These are phyloP conservation scores for Rhexocercosporidium sp. DNA, from an alignment of 2,329 filamentous ascomycete genomes.

Conservation along the genomic window DNA sequence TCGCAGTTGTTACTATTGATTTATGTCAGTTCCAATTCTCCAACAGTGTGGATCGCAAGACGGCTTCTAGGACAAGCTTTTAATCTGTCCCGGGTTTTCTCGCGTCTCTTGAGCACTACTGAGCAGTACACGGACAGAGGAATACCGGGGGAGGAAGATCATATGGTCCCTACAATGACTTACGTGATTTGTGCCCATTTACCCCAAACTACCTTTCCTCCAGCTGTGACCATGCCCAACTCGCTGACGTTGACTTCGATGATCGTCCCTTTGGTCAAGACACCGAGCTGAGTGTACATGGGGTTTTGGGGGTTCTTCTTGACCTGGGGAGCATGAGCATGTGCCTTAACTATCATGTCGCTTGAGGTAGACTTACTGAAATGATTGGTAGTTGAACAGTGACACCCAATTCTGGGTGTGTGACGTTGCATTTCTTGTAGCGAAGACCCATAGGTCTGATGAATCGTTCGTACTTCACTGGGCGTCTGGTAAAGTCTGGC, in stretches of 20 bases:
- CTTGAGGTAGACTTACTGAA: slow-evolving; percentile 47
- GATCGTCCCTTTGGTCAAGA: slow-evolving; percentile 82
- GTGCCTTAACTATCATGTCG: too few relatives aligned
- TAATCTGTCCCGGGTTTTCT: background rate
- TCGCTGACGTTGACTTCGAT: slow-evolving; percentile 95
- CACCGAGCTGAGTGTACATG: slow-evolving; percentile 90
- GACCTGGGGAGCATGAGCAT: slow-evolving; percentile 11
- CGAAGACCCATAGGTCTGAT: slow-evolving; percentile 78
- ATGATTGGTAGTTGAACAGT: slow-evolving; percentile 86
- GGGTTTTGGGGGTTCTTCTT: slow-evolving; percentile 90
- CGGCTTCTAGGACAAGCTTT: background rate
- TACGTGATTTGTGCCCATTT: slow-evolving; percentile 73
- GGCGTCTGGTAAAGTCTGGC: slow-evolving; percentile 81
- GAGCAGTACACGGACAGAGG: background rate
- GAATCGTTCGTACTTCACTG: slow-evolving; percentile 75
- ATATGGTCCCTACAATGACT: background rate
- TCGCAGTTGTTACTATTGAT: slow-evolving; percentile 24
- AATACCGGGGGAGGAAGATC: background rate
- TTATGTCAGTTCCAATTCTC: background rate
- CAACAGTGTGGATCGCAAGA: background rate
- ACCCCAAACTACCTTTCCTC: slow-evolving; percentile 91
- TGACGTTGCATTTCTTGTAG: slow-evolving; percentile 67
- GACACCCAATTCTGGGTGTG: slow-evolving; percentile 55
- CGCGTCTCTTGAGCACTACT: background rate
- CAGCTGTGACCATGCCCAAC: slow-evolving; percentile 86